phyloP scores from a whole-genome alignment of 768 basidiomycete species.

The Suillus tomentosus region DNA sequence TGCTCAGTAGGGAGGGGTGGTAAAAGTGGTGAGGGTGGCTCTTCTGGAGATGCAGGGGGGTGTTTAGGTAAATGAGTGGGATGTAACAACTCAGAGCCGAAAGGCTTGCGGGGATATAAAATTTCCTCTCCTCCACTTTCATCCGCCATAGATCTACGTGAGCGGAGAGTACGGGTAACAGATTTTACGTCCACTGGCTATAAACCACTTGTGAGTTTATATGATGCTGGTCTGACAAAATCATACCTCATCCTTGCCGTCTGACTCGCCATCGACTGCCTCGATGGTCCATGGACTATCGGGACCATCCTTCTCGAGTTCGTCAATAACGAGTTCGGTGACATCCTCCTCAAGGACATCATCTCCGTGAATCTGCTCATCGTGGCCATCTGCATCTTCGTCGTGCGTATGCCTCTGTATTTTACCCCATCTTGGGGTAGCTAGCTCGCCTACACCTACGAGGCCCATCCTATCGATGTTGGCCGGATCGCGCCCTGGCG shows the following conservation, averaged over 20 bases:
- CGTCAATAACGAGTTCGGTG: constrained; percentile 30
- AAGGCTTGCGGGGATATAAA: constrained; percentile 73
- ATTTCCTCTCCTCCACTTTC: constrained; percentile 93
- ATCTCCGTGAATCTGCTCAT: constrained; percentile 44
- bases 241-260: constrained; percentile 69
- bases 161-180: constrained; percentile 52
- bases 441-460: constrained; percentile 92
- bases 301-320: constrained; percentile 53
- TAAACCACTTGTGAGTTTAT: not conserved
- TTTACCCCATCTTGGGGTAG: constrained; percentile 93
- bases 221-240: constrained; percentile 8
- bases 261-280: constrained; percentile 77
- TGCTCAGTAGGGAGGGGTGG: constrained; percentile 36
- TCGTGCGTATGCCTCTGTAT: constrained; percentile 42
- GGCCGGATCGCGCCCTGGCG: constrained; percentile 73
- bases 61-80: constrained; percentile 35
- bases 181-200: constrained; percentile 48
- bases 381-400: constrained; percentile 37
- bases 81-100: constrained; percentile 30
- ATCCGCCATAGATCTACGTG: constrained; percentile 67
- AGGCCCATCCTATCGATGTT: constrained; percentile 83
- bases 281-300: constrained; percentile 92
- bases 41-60: constrained; percentile 28
- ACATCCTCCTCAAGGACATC: constrained; percentile 29
- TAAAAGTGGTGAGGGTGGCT: constrained; percentile 28